Evolutionary conservation across 331 rosid species (phyloP), one percentile per base, ranked within the genome.

Genomic region (Pyracantha coccinea): DNA sequence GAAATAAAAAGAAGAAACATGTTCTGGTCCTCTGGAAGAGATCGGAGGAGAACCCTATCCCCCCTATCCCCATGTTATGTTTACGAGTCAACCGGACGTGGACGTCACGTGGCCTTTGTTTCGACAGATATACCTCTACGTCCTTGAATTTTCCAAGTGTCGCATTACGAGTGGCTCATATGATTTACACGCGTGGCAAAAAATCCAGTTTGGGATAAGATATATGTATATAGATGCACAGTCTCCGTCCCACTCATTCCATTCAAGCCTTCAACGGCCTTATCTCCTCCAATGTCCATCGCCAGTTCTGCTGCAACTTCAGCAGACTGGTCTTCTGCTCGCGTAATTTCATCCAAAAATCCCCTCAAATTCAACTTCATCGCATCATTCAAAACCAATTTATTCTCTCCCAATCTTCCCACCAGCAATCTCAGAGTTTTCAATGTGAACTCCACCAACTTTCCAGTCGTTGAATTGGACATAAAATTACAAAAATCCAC

Each of bases 281-380:
- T 65, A 41, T 23, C 79, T 77, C 38, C 79, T 77, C 38, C 81
- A 31, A 89, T 91, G 94, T 88, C 89, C 84, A 57, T 86, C 76
- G 77, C 90, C 25, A 75, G 68, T 72, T 84, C 85, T 62, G 65
- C 89, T 71, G 91, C 90, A 17, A 77, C 62, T 76, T 84, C 85
- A 35, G 67, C 89, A 74, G 92, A 91, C 57, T 91, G 89, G 87
- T 84, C 85, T 54, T 68, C 81, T 5, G 79, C 89, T 69, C 67
- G 66, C 54, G 28, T 80, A 0, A 76, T 45, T 54, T 76, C 81
- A 19, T 75, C 53, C 55, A 78, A 76, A 66, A 35, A 72, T 71
- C 24, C 59, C 8, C 66, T 47, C 54, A 58, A 66, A 38, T 76
- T 79, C 33, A 21, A 80, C 25, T 62, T 72, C 82, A 76, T 68